Evolutionary conservation across 768 basidiomycete genomes (phyloP).

Genomic region (Dioszegia aurantiaca): DNA sequence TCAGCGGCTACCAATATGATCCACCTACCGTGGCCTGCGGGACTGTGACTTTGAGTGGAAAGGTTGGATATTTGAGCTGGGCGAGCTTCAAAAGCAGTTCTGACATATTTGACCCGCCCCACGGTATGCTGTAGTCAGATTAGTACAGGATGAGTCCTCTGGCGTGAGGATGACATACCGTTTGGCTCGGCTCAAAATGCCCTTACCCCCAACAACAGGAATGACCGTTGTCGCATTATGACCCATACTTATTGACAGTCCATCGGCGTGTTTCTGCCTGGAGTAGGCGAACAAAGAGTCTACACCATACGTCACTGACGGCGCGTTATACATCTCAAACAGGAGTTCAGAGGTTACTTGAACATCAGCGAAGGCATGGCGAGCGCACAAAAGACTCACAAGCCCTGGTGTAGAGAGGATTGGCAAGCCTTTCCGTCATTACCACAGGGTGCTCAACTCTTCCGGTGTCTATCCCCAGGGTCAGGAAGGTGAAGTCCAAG

Average conservation of each 20-base stretch:
- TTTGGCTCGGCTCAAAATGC: slow-evolving; percentile 79
- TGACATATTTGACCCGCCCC: slow-evolving; percentile 84
- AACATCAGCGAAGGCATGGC: background rate
- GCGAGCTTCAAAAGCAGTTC: slow-evolving; percentile 90
- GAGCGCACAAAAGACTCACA: slow-evolving; percentile 58
- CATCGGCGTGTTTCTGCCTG: slow-evolving; percentile 68
- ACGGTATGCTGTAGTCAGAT: slow-evolving; percentile 68
- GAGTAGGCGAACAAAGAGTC: slow-evolving; percentile 93
- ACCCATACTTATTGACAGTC: slow-evolving; percentile 85
- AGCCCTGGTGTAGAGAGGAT: slow-evolving; percentile 81
- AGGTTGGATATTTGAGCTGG: slow-evolving; percentile 91
- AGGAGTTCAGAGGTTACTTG: slow-evolving; percentile 94
- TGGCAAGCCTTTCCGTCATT: slow-evolving; percentile 87
- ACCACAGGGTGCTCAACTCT: slow-evolving; percentile 80
- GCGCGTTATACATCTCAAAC: slow-evolving; percentile 87
- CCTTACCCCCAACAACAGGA: slow-evolving; percentile 77
- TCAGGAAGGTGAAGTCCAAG: slow-evolving; percentile 84
- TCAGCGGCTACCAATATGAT: slow-evolving; percentile 2
- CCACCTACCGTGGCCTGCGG: slow-evolving; percentile 67
- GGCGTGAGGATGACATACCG: slow-evolving; percentile 58
- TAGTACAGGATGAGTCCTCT: background rate
- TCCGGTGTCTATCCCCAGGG: slow-evolving; percentile 74
- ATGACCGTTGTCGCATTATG: slow-evolving; percentile 87
- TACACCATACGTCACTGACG: slow-evolving; percentile 78
- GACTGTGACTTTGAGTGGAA: slow-evolving; percentile 76